Evolutionary conservation across 2,329 filamentous ascomycete genomes (phyloP).

Genomic region (Aschersonia sp.): DNA sequence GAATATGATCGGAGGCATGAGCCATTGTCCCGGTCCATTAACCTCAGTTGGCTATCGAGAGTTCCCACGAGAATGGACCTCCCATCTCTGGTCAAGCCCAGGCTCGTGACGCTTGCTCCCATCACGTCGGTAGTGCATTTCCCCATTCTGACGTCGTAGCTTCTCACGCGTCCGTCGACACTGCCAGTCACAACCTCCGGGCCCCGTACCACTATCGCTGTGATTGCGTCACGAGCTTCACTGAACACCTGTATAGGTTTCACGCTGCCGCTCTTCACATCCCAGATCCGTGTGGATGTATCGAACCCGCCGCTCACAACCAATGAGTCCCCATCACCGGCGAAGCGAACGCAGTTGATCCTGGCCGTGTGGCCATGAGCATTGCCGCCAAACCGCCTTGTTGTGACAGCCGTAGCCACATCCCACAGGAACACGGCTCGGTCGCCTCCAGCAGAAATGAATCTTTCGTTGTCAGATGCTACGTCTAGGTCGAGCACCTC

Average conservation of each 20-base stretch:
- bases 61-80: constrained; percentile 60
- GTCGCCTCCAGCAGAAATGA: constrained; percentile 81
- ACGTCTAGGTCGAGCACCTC: constrained; percentile 74
- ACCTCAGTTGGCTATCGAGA: constrained; percentile 60
- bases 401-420: constrained; percentile 64
- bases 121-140: constrained; percentile 56
- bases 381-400: constrained; percentile 55
- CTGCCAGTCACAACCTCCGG: constrained; percentile 57
- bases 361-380: constrained; percentile 51
- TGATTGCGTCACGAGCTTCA: constrained; percentile 60
- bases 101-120: constrained; percentile 56
- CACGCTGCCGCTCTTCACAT: constrained; percentile 35
- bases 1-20: constrained; percentile 59
- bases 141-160: constrained; percentile 74
- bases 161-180: constrained; percentile 69
- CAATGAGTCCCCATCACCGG: constrained; percentile 58
- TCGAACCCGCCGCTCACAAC: constrained; percentile 64
- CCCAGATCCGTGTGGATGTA: constrained; percentile 64
- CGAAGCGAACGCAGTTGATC: constrained; percentile 69
- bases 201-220: constrained; percentile 29
- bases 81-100: constrained; percentile 56
- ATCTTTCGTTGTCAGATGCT: constrained; percentile 62
- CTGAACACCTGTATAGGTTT: constrained; percentile 58
- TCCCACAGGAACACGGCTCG: constrained; percentile 91
- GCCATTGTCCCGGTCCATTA: constrained; percentile 70